These are phyloP conservation scores for Gautieria morchelliformis DNA, from an alignment of 768 basidiomycete genomes.

Conservation along the genomic window DNA sequence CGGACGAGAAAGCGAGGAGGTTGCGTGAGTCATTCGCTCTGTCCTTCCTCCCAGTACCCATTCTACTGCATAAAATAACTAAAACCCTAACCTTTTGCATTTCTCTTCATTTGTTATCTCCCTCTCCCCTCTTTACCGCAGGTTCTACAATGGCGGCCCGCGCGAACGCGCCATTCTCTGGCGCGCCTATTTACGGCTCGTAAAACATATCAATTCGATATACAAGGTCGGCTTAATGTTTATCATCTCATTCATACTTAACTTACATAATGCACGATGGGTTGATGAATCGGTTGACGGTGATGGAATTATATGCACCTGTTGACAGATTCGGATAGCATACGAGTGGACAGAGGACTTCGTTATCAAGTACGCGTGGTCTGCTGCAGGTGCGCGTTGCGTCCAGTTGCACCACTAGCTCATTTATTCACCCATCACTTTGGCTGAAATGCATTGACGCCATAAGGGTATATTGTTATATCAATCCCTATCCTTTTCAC, in stretches of 20 bases:
- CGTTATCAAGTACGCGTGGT: conserved; percentile 95
- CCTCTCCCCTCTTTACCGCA: conserved; percentile 17
- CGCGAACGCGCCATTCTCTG: conserved; percentile 78
- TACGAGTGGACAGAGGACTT: conserved; percentile 97
- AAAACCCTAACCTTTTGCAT: not conserved
- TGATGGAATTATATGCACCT: not conserved
- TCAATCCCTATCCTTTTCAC: conserved; percentile 83
- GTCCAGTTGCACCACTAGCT: not conserved
- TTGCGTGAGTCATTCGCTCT: conserved; percentile 51
- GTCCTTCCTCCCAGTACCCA: not conserved
- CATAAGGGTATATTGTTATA: conserved; percentile 66
- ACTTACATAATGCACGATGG: too few relatives aligned
- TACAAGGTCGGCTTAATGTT: conserved; percentile 49
- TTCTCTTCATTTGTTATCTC: too few relatives aligned
- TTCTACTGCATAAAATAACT: too few relatives aligned
- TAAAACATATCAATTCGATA: conserved; percentile 85
- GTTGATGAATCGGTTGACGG: too few relatives aligned
- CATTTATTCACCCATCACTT: not conserved
- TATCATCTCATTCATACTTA: too few relatives aligned
- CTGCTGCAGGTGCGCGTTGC: conserved; percentile 48
- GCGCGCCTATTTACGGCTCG: conserved; percentile 66
- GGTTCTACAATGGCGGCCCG: conserved; percentile 86
- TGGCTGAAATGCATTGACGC: not conserved
- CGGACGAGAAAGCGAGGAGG: conserved; percentile 84
- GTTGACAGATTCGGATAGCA: conserved; percentile 66